Evolutionary conservation across 768 basidiomycete species (phyloP).

Genomic region (Pleurotus sapidus): DNA sequence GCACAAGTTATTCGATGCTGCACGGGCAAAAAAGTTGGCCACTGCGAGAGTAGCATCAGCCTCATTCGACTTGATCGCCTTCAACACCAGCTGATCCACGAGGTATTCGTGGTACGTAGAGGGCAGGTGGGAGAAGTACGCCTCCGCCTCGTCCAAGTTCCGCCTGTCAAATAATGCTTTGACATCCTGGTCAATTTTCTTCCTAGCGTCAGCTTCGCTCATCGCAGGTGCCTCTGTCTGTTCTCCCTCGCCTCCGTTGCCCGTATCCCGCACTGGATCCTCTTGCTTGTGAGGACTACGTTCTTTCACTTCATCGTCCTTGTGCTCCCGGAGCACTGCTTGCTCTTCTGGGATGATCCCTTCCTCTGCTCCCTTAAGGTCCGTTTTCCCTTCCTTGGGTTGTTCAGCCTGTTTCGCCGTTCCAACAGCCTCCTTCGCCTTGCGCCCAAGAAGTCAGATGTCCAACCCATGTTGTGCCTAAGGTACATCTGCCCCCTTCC

Average conservation of each 20-base stretch:
- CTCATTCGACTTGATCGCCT: slow-evolving; percentile 80
- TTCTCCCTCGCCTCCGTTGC: slow-evolving; percentile 46
- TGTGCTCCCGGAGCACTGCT: too few relatives aligned
- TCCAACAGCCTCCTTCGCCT: too few relatives aligned
- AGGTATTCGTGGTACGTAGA: slow-evolving; percentile 60
- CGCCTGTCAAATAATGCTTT: slow-evolving; percentile 88
- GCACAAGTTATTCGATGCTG: slow-evolving; percentile 57
- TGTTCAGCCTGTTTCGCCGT: slow-evolving; percentile 52
- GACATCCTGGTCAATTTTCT: slow-evolving; percentile 75
- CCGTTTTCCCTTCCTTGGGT: slow-evolving; percentile 31
- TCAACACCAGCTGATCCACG: slow-evolving; percentile 70
- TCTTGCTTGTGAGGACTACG: too few relatives aligned
- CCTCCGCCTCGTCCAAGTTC: slow-evolving; percentile 82
- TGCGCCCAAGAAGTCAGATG: too few relatives aligned
- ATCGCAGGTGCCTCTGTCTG: slow-evolving; percentile 40
- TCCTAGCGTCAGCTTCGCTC: slow-evolving; percentile 63
- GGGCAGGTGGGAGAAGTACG: slow-evolving; percentile 78
- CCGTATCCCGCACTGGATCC: slow-evolving; percentile 5
- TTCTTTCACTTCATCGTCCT: too few relatives aligned
- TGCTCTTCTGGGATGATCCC: too few relatives aligned
- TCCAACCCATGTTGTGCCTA: too few relatives aligned
- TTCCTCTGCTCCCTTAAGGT: too few relatives aligned
- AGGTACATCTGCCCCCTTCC: too few relatives aligned
- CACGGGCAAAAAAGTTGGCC: slow-evolving; percentile 67
- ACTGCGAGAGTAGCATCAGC: slow-evolving; percentile 78